Base-by-base conservation (phyloP, 108 stramenopile genomes). In the Conticribra guillardii region DNA sequence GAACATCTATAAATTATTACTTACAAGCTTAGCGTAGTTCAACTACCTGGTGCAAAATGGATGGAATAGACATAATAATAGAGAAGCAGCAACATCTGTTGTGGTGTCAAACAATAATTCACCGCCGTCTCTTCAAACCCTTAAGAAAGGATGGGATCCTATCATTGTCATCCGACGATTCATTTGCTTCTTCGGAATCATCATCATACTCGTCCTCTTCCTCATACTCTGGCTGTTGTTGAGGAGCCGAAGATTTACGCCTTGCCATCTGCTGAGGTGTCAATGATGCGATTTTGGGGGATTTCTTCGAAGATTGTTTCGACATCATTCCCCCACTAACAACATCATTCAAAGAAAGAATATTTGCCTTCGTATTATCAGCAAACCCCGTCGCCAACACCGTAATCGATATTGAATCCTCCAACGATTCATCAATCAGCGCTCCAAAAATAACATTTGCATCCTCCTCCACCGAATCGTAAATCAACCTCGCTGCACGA, bases 371-470 rank as follows among this genome's bases (percentile, higher is more conserved):
- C 0, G 62, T 60, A 26, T 18, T 69, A 32, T 74, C 75, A 11
- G 80, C 59, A 71, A 85, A 85, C 21, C 84, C 84, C 14, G 84
- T 85, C 3, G 84, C 84, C 31, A 85, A 60, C 16, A 85, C 84
- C 9, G 84, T 85, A 54, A 85, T 85, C 14, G 73, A 74, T 28
- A 85, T 79, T 9, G 41, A 55, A 54, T 85, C 84, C 11, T 64
- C 80, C 45, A 85, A 34, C 21, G 71, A 54, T 52, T 80, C 76
- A 23, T 83, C 80, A 44, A 79, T 76, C 54, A 93, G 69, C 1
- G 95, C 95, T 4, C 95, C 95, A 71, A 96, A 96, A 70, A 96
- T 96, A 17, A 96, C 92, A 82, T 96, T 94, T 28, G 95, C 92
- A 81, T 94, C 88, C 54, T 90, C 90, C 60, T 93, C 88, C 9